Percentiles rank a stretch among this genome's conserved stretches.
Evolutionary conservation across 108 stramenopile genomes (phyloP).

Genomic region (Cyclotella cryptica): DNA sequence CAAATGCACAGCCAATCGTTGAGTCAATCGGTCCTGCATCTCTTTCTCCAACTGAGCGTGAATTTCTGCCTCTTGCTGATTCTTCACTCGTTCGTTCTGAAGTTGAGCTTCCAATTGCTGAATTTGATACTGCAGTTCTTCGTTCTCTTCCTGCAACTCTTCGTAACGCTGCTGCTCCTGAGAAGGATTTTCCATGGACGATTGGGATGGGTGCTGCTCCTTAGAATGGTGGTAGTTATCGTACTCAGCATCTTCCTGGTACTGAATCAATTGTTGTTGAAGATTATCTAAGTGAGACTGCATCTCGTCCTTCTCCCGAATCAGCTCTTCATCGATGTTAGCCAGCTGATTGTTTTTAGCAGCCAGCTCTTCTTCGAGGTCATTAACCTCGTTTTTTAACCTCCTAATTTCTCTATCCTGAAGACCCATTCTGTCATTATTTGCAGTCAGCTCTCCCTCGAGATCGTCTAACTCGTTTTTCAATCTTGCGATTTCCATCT

Average conservation of each 20-base stretch:
- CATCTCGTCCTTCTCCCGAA: conserved; percentile 24
- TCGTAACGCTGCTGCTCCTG: conserved; percentile 4
- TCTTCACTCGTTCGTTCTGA: conserved; percentile 3
- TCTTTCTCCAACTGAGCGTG: conserved; percentile 37
- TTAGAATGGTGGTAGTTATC: not conserved
- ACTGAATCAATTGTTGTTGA: conserved; percentile 9
- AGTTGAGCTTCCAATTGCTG: conserved; percentile 25
- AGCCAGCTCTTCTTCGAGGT: conserved; percentile 10
- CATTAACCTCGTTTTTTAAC: conserved; percentile 2
- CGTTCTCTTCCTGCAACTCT: conserved; percentile 15
- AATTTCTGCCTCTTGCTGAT: conserved; percentile 2
- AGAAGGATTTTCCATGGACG: conserved; percentile 11
- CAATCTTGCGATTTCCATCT: not conserved
- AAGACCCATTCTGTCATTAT: not conserved
- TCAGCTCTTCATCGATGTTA: conserved; percentile 10
- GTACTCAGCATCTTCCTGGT: conserved; percentile 11
- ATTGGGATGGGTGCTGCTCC: conserved; percentile 18
- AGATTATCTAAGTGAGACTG: conserved; percentile 2
- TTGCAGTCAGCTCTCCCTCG: not conserved
- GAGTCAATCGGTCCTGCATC: conserved; percentile 42
- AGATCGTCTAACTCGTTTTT: not conserved
- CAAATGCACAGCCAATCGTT: conserved; percentile 35
- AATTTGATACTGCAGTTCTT: conserved; percentile 28
- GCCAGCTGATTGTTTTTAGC: conserved; percentile 6
- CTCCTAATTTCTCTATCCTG: conserved; percentile 19